These are phyloP conservation scores for Diaporthe sp. DNA, from an alignment of 2,329 filamentous ascomycete species.

Conservation along the genomic window DNA sequence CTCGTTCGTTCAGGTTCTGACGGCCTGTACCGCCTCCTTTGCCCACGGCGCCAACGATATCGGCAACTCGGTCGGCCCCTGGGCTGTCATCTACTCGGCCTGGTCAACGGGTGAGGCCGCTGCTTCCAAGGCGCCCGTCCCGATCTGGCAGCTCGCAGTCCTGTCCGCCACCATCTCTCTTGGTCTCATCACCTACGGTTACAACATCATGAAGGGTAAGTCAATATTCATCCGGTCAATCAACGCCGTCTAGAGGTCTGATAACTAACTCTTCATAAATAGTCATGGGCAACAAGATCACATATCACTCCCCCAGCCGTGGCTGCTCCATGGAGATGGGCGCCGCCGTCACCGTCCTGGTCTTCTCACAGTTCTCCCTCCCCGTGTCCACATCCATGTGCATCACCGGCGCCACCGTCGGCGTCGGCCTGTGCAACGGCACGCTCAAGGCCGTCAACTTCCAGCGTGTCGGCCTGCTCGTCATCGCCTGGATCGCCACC, in stretches of 20 bases:
- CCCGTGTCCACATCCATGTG: slow-evolving; percentile 86
- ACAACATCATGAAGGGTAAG: slow-evolving; percentile 87
- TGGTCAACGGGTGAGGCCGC: slow-evolving; percentile 75
- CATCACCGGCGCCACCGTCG: slow-evolving; percentile 84
- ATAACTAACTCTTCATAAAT: slow-evolving; percentile 40
- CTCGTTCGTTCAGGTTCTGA: slow-evolving; percentile 76
- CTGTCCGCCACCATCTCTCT: slow-evolving; percentile 73
- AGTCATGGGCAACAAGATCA: slow-evolving; percentile 88
- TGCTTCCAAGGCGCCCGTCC: slow-evolving; percentile 74
- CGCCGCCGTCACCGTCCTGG: slow-evolving; percentile 80
- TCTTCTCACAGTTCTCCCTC: slow-evolving; percentile 82
- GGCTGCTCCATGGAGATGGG: slow-evolving; percentile 84
- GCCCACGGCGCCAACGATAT: slow-evolving; percentile 85
- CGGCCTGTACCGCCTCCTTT: slow-evolving; percentile 80
- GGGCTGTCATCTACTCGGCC: slow-evolving; percentile 78
- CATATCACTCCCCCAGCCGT: slow-evolving; percentile 72
- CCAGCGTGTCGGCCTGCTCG: slow-evolving; percentile 77
- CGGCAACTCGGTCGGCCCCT: slow-evolving; percentile 78
- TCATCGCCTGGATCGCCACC: slow-evolving; percentile 77
- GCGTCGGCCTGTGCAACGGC: slow-evolving; percentile 84
- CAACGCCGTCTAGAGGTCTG: background rate
- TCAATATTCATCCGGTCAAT: background rate
- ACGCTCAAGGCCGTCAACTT: slow-evolving; percentile 81
- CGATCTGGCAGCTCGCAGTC: slow-evolving; percentile 83
- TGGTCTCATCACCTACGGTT: slow-evolving; percentile 81